Evolutionary conservation across 225 moss, liverwort and hornwort species (phyloP).

Genomic region (Marchantia paleacea): DNA sequence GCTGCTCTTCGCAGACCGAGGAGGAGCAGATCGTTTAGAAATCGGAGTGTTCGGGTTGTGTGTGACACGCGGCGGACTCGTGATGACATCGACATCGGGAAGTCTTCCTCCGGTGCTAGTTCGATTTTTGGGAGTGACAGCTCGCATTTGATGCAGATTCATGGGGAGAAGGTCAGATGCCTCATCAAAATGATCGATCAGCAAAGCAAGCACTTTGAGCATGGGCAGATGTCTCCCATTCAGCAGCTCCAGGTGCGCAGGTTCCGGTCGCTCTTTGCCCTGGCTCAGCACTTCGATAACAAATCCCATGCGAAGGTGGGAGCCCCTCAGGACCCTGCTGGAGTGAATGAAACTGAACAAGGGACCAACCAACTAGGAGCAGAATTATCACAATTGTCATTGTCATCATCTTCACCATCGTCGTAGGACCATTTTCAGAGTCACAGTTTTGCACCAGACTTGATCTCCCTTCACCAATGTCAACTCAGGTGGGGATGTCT

Average conservation of each 20-base stretch:
- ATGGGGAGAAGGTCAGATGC: not conserved
- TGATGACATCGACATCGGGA: not conserved
- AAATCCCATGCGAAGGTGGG: not conserved
- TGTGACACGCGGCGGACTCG: not conserved
- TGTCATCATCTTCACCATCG: not conserved
- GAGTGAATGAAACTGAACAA: not conserved
- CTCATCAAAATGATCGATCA: not conserved
- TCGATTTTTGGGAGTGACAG: not conserved
- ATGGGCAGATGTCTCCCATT: not conserved
- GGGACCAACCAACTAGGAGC: not conserved
- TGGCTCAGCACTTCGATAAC: constrained; percentile 4
- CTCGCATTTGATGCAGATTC: not conserved
- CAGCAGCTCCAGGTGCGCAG: not conserved
- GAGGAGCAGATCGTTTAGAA: not conserved
- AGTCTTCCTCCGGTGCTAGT: not conserved
- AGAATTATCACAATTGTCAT: not conserved
- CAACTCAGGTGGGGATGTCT: not conserved
- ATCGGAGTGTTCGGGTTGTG: not conserved
- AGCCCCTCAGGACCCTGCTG: not conserved
- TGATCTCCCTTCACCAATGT: not conserved
- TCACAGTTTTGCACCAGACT: not conserved
- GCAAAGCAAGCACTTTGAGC: not conserved
- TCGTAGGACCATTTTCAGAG: not conserved
- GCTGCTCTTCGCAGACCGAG: not conserved
- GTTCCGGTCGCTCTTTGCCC: not conserved